Evolutionary conservation across 768 basidiomycete genomes (phyloP).

Genomic region (Boletus edulis): DNA sequence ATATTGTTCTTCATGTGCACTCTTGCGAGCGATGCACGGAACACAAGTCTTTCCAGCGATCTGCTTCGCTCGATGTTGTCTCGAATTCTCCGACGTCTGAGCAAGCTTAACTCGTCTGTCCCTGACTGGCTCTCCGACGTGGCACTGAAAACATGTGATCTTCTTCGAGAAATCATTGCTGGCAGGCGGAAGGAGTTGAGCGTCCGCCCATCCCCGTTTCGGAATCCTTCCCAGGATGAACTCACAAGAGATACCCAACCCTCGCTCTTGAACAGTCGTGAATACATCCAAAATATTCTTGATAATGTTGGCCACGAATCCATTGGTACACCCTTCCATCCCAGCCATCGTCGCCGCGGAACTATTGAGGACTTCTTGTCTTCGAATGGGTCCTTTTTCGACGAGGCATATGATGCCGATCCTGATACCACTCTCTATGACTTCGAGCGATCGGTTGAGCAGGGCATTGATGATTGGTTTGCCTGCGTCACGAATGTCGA

Average conservation of each 20-base stretch:
- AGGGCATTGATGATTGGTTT: constrained; percentile 34
- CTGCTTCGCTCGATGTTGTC: too few species aligned
- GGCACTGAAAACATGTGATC: neutral
- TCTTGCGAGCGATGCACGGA: too few species aligned
- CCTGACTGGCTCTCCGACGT: neutral
- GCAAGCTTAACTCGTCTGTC: too few species aligned
- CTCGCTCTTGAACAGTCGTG: neutral
- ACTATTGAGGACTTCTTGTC: constrained; percentile 17
- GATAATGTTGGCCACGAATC: neutral
- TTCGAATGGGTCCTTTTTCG: constrained; percentile 7
- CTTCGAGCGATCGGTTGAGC: constrained; percentile 34
- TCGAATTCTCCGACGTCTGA: too few species aligned
- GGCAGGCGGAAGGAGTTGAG: neutral
- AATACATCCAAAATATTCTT: neutral
- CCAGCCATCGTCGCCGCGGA: neutral
- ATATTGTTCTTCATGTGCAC: too few species aligned
- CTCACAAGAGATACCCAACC: neutral
- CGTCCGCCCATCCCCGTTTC: neutral
- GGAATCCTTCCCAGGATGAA: neutral
- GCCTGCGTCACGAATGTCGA: neutral
- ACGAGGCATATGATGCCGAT: constrained; percentile 1
- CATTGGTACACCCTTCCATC: neutral
- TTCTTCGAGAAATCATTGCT: neutral
- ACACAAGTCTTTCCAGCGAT: too few species aligned
- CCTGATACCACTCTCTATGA: constrained; percentile 30